Base-by-base conservation (phyloP, 75 land plant species). In the Selaginella moellendorffii region DNA sequence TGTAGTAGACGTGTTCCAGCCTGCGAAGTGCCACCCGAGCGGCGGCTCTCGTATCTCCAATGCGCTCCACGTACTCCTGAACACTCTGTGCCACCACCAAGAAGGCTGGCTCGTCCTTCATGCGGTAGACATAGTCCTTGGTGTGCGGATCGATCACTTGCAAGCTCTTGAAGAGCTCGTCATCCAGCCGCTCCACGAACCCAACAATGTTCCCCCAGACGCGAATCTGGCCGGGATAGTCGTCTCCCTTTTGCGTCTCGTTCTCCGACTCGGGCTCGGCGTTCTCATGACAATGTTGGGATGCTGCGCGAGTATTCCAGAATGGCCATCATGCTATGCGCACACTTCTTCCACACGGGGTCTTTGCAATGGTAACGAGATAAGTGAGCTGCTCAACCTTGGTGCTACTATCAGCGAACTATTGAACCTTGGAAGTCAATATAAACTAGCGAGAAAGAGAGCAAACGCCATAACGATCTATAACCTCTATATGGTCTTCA, bases 111-210 rank as follows among this genome's bases (percentile, higher is more conserved):
- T 90, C 97, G 68, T 90, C 97, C 64, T 78, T 67, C 17, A 90
- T 80, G 65, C 97, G 79, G 64, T 90, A 85, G 28, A 90, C 85
- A 69, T 83, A 90, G 56, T 90, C 97, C 31, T 74, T 79, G 0
- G 97, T 86, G 67, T 90, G 87, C 23, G 97, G 97, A 64, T 90
- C 91, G 70, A 81, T 86, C 65, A 78, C 78, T 65, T 90, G 97
- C 74, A 90, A 74, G 58, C 97, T 90, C 76, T 86, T 90, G 68
- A 90, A 90, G 20, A 82, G 80, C 63, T 90, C 97, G 53, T 68
- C 72, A 72, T 86, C 97, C 17, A 87, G 58, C n/a, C 82, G 67
- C 56, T 90, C 97, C 12, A 90, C 61, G 54, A 83, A 84, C 0
- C 87, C 83, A 52, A 84, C 87, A 72, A 90, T 62, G 46, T 84